Base-by-base conservation (phyloP, 306 rosid genomes). In the Canavalia gladiata region DNA sequence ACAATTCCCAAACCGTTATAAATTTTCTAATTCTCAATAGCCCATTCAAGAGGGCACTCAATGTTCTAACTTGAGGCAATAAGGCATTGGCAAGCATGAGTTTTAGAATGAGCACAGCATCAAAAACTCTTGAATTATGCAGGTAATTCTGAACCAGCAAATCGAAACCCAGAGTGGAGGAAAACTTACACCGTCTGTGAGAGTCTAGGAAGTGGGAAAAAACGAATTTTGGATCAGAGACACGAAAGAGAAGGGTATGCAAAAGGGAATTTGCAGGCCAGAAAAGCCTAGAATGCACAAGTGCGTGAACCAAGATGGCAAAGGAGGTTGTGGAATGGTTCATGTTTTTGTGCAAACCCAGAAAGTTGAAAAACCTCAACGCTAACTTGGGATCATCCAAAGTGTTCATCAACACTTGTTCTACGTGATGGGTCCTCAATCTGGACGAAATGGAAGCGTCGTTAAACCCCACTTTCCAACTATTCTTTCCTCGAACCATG, bases 261-360 rank as follows among this genome's bases (percentile, higher is more conserved):
- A 93, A 81, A 2, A 93, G 88, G 25, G 99, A 95, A 66, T 88
- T 87, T 0, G 97, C 97, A 2, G 97, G 97, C 97, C 97, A 95
- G 75, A 83, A 90, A 39, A 84, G 86, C 45, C 76, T 78, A 18
- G 73, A 69, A 28, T 88, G 91, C 42, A 86, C 90, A 12, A 93
- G 89, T 13, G 95, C 84, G 11, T 93, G 99, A 64, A 95, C 83
- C 85, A 95, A 76, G 59, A 95, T 90, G 37, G 95, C 86, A 73
- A 91, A 95, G 8, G 97, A 93, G 75, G 94, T 64, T 8, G 86
- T 82, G 1, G 99, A 89, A 65, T 95, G 99, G 67, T 84, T 80
- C 85, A 95, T 90, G 77, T 85, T 89, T 81, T 79, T 74, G 88
- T 91, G 95, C 68, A 95, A 82, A 42, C 99, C 99, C 70, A 95